Evolutionary conservation across 495 filamentous ascomycete genomes (phyloP), one percentile per base, ranked within the genome.

Genomic region (Xylaria venustula): DNA sequence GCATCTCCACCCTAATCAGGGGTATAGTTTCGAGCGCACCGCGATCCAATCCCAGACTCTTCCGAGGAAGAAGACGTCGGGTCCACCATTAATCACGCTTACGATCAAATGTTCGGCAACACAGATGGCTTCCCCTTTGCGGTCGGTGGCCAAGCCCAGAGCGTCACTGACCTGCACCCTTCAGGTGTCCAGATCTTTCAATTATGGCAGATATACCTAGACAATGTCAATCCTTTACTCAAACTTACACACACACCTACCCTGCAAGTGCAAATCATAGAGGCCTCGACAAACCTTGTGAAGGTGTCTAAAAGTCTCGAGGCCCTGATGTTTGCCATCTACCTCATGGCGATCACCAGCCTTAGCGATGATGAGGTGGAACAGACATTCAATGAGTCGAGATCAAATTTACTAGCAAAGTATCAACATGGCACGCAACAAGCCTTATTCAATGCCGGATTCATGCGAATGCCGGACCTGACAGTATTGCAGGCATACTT

Each of bases 151-250:
- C 69, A 67, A 56, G 67, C 67, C 63, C 73, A 69, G 68, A 83
- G 65, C 66, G 81, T 82, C 47, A 78, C 78, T 6, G 66, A 68
- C 44, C 68, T 85, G n/a, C 89, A 93, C 73, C 89, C 89, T 0
- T 70, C 72, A 3, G 73, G 85, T 7, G 79, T 90, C 53, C 88
- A 91, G 57, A 87, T 91, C 20, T 86, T 91, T 64, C 82, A 85
- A 63, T 69, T 92, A 19, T 91, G 89, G 89, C 86, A 91, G 65
- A 80, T 82, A 0, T 90, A 87, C 66, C 78, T 89, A 45, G 80
- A 80, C 54, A 88, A 88, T 70, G 82, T 90, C 67, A 86, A 90
- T 67, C 87, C 88, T 1, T 66, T 91, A n/a, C 79, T 83, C 15
- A 90, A 90, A 64, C 70, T 90, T 23, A 79, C 85, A 19, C 88